Evolutionary conservation across 768 basidiomycete species (phyloP).

Genomic region (Calocera viscosa): DNA sequence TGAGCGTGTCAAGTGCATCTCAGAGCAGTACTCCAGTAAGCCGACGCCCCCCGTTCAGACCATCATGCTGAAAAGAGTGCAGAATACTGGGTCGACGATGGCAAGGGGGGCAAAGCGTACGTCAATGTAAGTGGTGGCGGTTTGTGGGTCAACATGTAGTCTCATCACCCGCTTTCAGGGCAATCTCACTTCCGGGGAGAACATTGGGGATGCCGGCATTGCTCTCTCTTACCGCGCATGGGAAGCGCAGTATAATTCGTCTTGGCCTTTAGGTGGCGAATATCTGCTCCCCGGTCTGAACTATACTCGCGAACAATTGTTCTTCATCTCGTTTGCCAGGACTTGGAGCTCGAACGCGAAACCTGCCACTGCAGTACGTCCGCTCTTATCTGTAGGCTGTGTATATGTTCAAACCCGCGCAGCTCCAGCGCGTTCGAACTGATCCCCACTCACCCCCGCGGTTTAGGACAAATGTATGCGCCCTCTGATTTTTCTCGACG

Average conservation of each 20-base stretch:
- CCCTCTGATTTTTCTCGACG: neutral
- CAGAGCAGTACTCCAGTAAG: conserved; percentile 78
- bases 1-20: conserved; percentile 71
- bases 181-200: conserved; percentile 75
- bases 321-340: conserved; percentile 81
- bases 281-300: conserved; percentile 70
- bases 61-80: neutral
- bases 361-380: conserved; percentile 56
- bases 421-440: conserved; percentile 68
- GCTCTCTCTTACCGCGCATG: conserved; percentile 86
- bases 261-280: conserved; percentile 46
- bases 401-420: neutral
- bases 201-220: conserved; percentile 75
- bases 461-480: conserved; percentile 27
- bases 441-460: conserved; percentile 79
- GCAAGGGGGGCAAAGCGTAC: conserved; percentile 67
- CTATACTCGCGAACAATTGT: conserved; percentile 77
- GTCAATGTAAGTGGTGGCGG: conserved; percentile 52
- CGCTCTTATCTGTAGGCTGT: neutral
- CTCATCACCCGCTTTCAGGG: conserved; percentile 5
- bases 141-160: conserved; percentile 12
- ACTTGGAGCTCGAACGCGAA: conserved; percentile 80
- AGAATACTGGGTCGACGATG: conserved; percentile 77
- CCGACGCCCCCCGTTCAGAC: neutral
- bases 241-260: conserved; percentile 60